phyloP scores from a whole-genome alignment of 2,329 filamentous ascomycete species.

The Fusarium dlaminii region DNA sequence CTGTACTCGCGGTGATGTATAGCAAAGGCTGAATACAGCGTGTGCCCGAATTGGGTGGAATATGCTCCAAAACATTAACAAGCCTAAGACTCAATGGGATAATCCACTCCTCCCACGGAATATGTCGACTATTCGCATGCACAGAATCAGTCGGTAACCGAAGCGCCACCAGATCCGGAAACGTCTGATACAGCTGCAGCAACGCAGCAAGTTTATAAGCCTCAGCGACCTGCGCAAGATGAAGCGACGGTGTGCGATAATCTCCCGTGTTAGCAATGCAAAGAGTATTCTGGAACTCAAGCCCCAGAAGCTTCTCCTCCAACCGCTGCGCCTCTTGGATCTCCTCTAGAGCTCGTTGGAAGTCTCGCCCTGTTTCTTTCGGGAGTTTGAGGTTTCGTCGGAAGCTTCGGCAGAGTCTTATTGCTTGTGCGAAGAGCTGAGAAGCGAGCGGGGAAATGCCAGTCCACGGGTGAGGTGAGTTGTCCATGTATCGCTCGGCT shows the following conservation, averaged over 20 bases:
- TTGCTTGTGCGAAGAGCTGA: conserved; percentile 48
- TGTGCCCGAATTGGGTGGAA: conserved; percentile 48
- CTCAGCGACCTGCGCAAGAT: conserved; percentile 51
- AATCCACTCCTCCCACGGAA: conserved; percentile 51
- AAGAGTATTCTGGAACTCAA: conserved; percentile 39
- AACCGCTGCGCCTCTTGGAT: conserved; percentile 44
- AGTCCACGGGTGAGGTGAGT: conserved; percentile 50
- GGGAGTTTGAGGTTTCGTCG: conserved; percentile 38
- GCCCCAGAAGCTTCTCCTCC: conserved; percentile 47
- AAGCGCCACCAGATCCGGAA: conserved; percentile 48
- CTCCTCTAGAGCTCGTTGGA: conserved; percentile 37
- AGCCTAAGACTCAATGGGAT: conserved; percentile 48
- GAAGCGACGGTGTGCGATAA: conserved; percentile 39
- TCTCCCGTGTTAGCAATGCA: conserved; percentile 46
- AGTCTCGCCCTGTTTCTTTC: conserved; percentile 42
- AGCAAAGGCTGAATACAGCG: conserved; percentile 51
- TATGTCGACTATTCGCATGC: conserved; percentile 29
- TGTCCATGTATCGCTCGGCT: conserved; percentile 23
- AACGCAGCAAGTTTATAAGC: conserved; percentile 52
- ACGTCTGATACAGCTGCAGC: conserved; percentile 54
- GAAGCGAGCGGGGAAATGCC: conserved; percentile 49
- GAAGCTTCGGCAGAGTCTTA: conserved; percentile 49
- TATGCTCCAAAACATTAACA: conserved; percentile 47
- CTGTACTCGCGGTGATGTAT: conserved; percentile 51
- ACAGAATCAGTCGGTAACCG: conserved; percentile 42